Evolutionary conservation across 305 asterid genomes (phyloP), one percentile per base, ranked within the genome.

Genomic region (Solanum hybrid): DNA sequence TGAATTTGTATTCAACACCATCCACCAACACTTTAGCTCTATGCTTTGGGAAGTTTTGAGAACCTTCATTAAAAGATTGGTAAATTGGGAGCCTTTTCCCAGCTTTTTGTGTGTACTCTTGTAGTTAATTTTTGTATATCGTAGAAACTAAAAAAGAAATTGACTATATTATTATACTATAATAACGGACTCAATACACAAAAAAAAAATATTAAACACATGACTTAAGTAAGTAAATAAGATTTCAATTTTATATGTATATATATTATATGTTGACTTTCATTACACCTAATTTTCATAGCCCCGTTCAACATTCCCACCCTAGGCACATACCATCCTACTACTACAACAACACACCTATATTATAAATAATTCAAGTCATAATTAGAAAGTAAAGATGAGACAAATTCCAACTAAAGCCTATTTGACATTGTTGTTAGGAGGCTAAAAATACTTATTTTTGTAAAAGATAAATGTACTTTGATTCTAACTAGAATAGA

Each of bases 11-110:
- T n/a, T 11, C 32, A 17, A 32, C 66, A 14, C 85, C 78, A 56
- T 88, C 85, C 40, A 91, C 87, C 32, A 86, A 7, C 8, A 91
- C 90, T 14, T 86, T 42, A 36, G 89, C 78, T 71, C 80, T 78
- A 40, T 90, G 90, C 24, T 71, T 42, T 42, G 60, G 56, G 7
- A 42, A 13, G 19, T 42, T 42, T 13, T 42, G 0, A 42, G 60
- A 42, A 42, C 60, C 60, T 42, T 42, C 60, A 42, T 42, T 42
- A 42, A 42, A 42, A 42, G 3, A 42, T 13, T 42, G 60, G 19
- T 42, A 12, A 42, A 42, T 42, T 42, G 2, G 60, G 3, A 42
- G 19, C 60, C 60, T 42, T 42, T 13, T 42, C 7, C 2, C 19
- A 42, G 1, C 60, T 42, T 42, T 42, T 42, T 42, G 7, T 42